Base-by-base conservation (phyloP, 1,284 basidiomycete genomes). In the Pseudozyma sp. region DNA sequence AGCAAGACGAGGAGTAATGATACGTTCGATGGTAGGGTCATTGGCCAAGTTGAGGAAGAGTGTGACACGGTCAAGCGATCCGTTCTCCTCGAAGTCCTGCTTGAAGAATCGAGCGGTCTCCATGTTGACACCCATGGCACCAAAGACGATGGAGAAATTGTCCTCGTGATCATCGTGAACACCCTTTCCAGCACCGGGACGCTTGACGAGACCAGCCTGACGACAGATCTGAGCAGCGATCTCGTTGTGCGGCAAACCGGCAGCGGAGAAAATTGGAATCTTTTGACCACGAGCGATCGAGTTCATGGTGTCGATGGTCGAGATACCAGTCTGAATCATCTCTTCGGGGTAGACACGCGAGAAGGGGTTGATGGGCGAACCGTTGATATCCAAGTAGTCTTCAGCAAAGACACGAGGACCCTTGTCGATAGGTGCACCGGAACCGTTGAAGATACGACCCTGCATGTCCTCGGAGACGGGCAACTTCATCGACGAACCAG, bases 121-220 rank as follows among this genome's bases (percentile, higher is more conserved):
- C 95, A 98, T 97, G 88, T 99, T 99, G 82, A 97, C 97, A 90
- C 97, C 97, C 97, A 99, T 99, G 47, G 97, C 97, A 58, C 95
- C 97, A 85, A 99, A 99, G 58, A 99, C 97, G 83, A 99, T 96
- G 57, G 94, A 96, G 89, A 99, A 99, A 87, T 99, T 99, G 88
- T 99, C 97, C 88, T 97, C 96, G 87, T 99, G 97, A 52, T 95
- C 97, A 86, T 99, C 97, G 85, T 96, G 95, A 25, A 97, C 94
- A 81, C 93, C 95, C 87, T 99, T 80, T 25, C 70, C 75, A 31
- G 70, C 76, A 52, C 79, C 82, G 34, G 80, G 78, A 61, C 86
- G 86, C 77, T 95, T 95, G 82, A 99, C 96, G 65, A 99, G 89
- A 78, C 97, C 97, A 43, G 96, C 94, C 88, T 99, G 97, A 85